Conservation (phyloP, 805 yeast genomes). For the Saccharomycopsis javanensis region DNA sequence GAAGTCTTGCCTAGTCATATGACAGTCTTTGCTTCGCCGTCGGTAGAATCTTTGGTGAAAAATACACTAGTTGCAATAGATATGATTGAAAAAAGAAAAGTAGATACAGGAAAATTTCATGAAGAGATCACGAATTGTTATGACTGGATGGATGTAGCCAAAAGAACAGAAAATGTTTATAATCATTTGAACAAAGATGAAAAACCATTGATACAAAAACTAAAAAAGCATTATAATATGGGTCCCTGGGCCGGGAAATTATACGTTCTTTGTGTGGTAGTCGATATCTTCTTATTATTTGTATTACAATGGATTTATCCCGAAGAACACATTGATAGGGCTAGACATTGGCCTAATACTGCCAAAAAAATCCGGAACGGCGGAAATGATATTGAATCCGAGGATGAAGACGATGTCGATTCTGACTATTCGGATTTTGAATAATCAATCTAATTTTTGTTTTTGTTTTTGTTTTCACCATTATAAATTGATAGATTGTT, state of each 20-base stretch:
- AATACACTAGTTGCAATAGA: slow-evolving; percentile 66
- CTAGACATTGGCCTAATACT: slow-evolving; percentile 63
- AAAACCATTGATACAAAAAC: slow-evolving; percentile 46
- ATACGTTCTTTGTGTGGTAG: slow-evolving; percentile 69
- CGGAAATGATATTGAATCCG: neutral
- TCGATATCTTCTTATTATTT: slow-evolving; percentile 58
- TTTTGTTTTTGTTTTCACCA: neutral
- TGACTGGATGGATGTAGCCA: slow-evolving; percentile 86
- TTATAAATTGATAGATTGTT: too few species aligned
- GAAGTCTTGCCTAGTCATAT: slow-evolving; percentile 89
- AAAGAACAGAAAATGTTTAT: slow-evolving; percentile 77
- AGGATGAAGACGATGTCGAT: neutral
- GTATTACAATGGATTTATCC: slow-evolving; percentile 70
- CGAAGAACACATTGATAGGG: slow-evolving; percentile 55
- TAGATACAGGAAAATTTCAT: slow-evolving; percentile 73
- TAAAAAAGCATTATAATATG: slow-evolving; percentile 56
- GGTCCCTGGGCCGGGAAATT: slow-evolving; percentile 83
- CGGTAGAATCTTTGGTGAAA: slow-evolving; percentile 69
- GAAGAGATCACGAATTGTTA: slow-evolving; percentile 71
- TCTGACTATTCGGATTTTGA: neutral
- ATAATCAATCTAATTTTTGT: neutral
- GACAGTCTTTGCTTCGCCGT: slow-evolving; percentile 87
- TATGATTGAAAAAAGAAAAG: slow-evolving; percentile 41
- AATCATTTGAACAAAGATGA: slow-evolving; percentile 38
- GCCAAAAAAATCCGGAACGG: slow-evolving; percentile 10